These are phyloP conservation scores for Lophiostoma macrostomum DNA, from an alignment of 495 filamentous ascomycete genomes.

Conservation along the genomic window DNA sequence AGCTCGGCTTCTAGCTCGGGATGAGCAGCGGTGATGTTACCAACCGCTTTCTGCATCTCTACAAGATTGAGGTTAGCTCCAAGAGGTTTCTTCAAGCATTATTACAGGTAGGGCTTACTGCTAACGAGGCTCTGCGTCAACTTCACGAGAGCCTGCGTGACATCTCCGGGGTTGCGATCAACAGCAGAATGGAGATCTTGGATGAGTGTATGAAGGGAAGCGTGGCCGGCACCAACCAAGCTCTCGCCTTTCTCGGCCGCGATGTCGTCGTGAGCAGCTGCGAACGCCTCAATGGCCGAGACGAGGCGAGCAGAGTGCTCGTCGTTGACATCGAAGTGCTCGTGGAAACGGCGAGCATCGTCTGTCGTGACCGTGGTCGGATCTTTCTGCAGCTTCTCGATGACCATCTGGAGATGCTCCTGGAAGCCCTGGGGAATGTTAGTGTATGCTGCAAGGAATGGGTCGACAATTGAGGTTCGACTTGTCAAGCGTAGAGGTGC, in stretches of 20 bases:
- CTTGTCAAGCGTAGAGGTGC: too few species aligned
- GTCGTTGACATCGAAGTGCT: slow-evolving; percentile 11
- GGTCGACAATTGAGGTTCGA: too few species aligned
- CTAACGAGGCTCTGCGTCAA: slow-evolving; percentile 9
- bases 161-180: slow-evolving; percentile 9
- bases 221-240: neutral
- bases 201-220: slow-evolving; percentile 9
- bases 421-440: slow-evolving; percentile 1
- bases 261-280: slow-evolving; percentile 4
- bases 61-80: neutral
- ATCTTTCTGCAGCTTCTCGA: slow-evolving; percentile 20
- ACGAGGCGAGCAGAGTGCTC: slow-evolving; percentile 12
- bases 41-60: slow-evolving; percentile 20
- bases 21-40: slow-evolving; percentile 11
- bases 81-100: neutral
- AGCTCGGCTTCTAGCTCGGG: slow-evolving; percentile 17
- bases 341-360: slow-evolving; percentile 18
- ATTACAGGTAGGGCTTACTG: slow-evolving; percentile 7
- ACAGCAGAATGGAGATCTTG: slow-evolving; percentile 10
- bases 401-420: slow-evolving; percentile 8
- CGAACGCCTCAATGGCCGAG: slow-evolving; percentile 13
- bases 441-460: too few species aligned
- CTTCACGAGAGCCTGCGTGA: slow-evolving; percentile 14
- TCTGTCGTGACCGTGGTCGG: slow-evolving; percentile 15
- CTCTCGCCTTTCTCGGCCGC: neutral